A percentile compares a stretch with the other conserved stretches of the same genome.
Conservation (phyloP, 78 protist genomes). For the Cavenderia fasciculata region DNA sequence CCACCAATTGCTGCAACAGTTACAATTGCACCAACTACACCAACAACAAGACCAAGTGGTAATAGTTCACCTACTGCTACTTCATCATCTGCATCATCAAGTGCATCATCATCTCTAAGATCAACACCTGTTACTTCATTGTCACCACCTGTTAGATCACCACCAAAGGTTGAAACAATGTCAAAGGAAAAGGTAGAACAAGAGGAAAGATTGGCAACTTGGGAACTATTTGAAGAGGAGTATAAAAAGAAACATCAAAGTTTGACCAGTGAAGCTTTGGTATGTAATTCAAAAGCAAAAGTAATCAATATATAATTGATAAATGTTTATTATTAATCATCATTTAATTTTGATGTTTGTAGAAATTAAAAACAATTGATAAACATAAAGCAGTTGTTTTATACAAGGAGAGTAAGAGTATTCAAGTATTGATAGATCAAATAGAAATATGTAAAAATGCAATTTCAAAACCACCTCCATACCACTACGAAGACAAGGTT, state of each 20-base stretch:
- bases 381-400: constrained; percentile 8
- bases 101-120: constrained; percentile 1
- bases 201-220: constrained; percentile 43
- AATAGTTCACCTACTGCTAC: no score
- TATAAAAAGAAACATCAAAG: constrained; percentile 16
- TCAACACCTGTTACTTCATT: not conserved
- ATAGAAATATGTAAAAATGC: not conserved
- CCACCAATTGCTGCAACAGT: not conserved
- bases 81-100: not conserved
- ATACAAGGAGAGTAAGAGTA: constrained; percentile 33
- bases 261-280: constrained; percentile 41
- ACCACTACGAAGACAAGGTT: constrained; percentile 28
- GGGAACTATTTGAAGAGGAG: constrained; percentile 67
- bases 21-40: constrained; percentile 15
- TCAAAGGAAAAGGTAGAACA: constrained; percentile 37
- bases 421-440: constrained; percentile 41
- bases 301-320: not conserved
- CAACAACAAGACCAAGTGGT: not conserved
- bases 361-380: constrained; percentile 41
- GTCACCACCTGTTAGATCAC: not conserved
- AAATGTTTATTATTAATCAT: not conserved
- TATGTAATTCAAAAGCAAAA: not conserved
- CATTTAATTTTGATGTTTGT: no score
- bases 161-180: constrained; percentile 14
- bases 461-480: constrained; percentile 41